These are phyloP conservation scores for Lantana camara DNA, from an alignment of 257 asterid species.

Conservation along the genomic window DNA sequence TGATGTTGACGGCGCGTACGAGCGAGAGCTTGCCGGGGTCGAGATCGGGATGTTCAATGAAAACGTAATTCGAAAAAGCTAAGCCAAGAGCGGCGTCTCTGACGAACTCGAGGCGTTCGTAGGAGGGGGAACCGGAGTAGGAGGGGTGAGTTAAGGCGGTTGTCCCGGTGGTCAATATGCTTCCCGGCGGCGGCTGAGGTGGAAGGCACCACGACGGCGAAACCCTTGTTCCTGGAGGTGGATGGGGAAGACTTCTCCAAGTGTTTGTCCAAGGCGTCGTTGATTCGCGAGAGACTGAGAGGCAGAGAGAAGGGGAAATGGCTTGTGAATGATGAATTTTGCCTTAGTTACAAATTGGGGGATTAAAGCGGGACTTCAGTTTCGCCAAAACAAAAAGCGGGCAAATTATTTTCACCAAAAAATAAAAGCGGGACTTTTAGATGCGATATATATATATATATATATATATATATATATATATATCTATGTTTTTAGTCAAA, in stretches of 20 bases:
- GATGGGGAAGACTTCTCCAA: slow-evolving; percentile 63
- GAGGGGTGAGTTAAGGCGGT: slow-evolving; percentile 81
- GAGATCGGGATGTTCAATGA: slow-evolving; percentile 47
- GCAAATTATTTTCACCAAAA: too few species aligned
- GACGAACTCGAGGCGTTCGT: slow-evolving; percentile 85
- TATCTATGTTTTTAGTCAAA: too few species aligned
- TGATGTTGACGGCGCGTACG: slow-evolving; percentile 68
- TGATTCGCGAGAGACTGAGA: too few species aligned
- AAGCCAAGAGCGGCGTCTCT: slow-evolving; percentile 75
- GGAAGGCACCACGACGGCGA: slow-evolving; percentile 43
- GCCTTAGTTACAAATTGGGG: too few species aligned
- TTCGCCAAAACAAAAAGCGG: too few species aligned
- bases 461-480: too few species aligned
- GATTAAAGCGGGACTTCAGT: too few species aligned
- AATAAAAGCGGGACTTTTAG: too few species aligned
- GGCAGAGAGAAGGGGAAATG: too few species aligned
- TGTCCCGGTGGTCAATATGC: slow-evolving; percentile 43
- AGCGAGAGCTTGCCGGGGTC: slow-evolving; percentile 75
- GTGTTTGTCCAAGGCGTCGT: slow-evolving; percentile 56
- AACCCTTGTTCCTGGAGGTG: slow-evolving; percentile 46
- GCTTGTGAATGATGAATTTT: too few species aligned
- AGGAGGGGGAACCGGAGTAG: slow-evolving; percentile 53
- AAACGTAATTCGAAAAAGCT: slow-evolving; percentile 54
- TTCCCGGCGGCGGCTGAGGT: slow-evolving; percentile 41
- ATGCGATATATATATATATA: too few species aligned